Evolutionary conservation across 176 grass and related monocot species (phyloP).

Genomic region (Puccinellia tenuiflora): DNA sequence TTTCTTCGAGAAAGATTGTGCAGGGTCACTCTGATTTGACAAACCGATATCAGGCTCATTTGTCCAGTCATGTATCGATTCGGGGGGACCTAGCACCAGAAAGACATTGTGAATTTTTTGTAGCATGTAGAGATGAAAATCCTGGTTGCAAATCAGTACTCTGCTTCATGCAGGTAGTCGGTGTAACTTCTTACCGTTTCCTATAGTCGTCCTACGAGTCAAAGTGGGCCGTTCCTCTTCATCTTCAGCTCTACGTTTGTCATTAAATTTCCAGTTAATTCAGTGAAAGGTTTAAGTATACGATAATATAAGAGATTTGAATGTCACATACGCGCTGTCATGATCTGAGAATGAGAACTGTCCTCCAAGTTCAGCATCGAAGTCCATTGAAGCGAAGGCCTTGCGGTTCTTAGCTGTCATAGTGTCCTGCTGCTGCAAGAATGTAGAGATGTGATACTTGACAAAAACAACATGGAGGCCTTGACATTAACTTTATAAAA

Average conservation of each 20-base stretch:
- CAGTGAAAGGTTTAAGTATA: background rate
- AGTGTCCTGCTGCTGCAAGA: constrained; percentile 66
- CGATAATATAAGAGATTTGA: constrained; percentile 11
- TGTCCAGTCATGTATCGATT: constrained; percentile 80
- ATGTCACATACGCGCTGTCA: constrained; percentile 58
- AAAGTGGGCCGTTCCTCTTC: constrained; percentile 65
- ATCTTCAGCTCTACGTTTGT: constrained; percentile 57
- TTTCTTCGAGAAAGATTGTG: constrained; percentile 65
- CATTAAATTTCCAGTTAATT: constrained; percentile 1
- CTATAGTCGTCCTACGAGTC: constrained; percentile 54
- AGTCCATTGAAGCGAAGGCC: constrained; percentile 62
- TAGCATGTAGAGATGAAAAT: background rate
- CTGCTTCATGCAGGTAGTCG: constrained; percentile 1
- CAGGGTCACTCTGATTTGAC: constrained; percentile 44
- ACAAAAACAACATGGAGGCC: background rate
- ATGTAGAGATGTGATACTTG: background rate
- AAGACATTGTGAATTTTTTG: background rate
- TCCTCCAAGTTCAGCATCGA: constrained; percentile 53
- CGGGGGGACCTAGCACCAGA: constrained; percentile 63
- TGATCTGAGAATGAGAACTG: constrained; percentile 61
- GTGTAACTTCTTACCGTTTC: constrained; percentile 51
- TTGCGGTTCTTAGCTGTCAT: constrained; percentile 40
- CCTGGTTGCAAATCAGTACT: background rate
- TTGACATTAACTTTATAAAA: background rate
- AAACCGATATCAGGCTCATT: constrained; percentile 56